These are phyloP conservation scores for Protea cynaroides DNA, from an alignment of 164 flowering plant species.

Conservation along the genomic window DNA sequence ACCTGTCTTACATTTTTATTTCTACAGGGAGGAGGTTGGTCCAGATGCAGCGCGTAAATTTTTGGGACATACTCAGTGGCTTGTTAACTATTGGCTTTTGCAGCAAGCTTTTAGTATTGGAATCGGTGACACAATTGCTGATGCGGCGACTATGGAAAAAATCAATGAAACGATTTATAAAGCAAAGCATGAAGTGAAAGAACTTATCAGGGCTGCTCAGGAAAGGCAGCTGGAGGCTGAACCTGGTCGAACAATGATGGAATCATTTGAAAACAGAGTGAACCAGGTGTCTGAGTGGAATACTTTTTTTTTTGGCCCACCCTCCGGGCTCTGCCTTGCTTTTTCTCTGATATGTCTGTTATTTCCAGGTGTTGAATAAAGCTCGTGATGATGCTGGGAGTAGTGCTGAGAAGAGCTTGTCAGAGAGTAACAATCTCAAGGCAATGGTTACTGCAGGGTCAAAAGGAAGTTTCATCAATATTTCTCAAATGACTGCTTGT, in stretches of 20 bases:
- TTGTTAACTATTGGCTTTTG: conserved; percentile 97
- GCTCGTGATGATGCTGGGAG: conserved; percentile 99
- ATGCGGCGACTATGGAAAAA: conserved; percentile 87
- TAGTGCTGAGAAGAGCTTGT: conserved; percentile 94
- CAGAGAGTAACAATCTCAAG: conserved; percentile 96
- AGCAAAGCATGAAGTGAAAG: conserved; percentile 89
- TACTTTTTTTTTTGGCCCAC: background rate
- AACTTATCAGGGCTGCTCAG: conserved; percentile 66
- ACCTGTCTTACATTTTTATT: background rate
- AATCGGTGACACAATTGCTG: conserved; percentile 98
- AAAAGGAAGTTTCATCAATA: conserved; percentile 97
- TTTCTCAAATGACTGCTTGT: conserved; percentile 99
- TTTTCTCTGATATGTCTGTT: background rate
- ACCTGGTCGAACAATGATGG: conserved; percentile 98
- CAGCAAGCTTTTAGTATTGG: conserved; percentile 95
- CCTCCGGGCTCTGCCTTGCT: conserved; percentile 3
- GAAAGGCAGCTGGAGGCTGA: conserved; percentile 79
- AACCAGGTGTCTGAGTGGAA: conserved; percentile 56
- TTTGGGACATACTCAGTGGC: conserved; percentile 99
- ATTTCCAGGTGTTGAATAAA: conserved; percentile 74
- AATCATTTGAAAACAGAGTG: conserved; percentile 95
- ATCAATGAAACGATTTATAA: conserved; percentile 84
- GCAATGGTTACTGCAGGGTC: conserved; percentile 99
- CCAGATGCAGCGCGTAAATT: conserved; percentile 99
- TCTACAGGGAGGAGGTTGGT: conserved; percentile 95